Evolutionary conservation across 495 filamentous ascomycete species (phyloP).

Genomic region (Trichoderma asperelloides): DNA sequence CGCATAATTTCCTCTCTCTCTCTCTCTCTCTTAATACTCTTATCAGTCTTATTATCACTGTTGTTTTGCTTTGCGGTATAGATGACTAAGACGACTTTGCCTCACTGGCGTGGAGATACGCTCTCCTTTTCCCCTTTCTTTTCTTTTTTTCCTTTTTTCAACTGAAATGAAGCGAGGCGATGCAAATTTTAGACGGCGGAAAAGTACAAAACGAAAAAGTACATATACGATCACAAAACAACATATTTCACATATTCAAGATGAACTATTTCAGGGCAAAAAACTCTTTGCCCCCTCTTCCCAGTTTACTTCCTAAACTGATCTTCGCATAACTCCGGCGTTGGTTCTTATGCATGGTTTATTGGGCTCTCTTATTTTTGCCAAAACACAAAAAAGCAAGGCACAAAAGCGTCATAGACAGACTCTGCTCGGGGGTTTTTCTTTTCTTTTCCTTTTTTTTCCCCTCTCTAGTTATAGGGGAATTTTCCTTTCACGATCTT

Average conservation of each 20-base stretch:
- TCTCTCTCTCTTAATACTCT: not conserved
- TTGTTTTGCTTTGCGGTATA: not conserved
- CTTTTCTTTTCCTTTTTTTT: not conserved
- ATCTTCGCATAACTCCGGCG: not conserved
- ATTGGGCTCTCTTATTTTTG: not conserved
- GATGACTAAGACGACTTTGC: not conserved
- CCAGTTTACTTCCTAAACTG: not conserved
- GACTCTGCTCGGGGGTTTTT: not conserved
- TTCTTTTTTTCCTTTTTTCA: not conserved
- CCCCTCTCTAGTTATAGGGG: not conserved
- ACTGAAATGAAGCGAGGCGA: not conserved
- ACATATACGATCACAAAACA: not conserved
- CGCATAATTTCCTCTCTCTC: not conserved
- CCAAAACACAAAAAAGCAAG: not conserved
- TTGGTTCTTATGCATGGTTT: not conserved
- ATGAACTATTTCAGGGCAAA: not conserved
- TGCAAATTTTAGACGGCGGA: not conserved
- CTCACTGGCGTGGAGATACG: not conserved
- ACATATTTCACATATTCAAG: not conserved
- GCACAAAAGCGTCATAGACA: not conserved
- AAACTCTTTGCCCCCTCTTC: not conserved
- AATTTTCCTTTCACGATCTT: no score
- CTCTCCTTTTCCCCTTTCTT: not conserved
- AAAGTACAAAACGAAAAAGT: not conserved
- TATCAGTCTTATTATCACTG: not conserved